phyloP scores from a whole-genome alignment of 2,329 filamentous ascomycete genomes.

The Colletotrichum orbiculare region DNA sequence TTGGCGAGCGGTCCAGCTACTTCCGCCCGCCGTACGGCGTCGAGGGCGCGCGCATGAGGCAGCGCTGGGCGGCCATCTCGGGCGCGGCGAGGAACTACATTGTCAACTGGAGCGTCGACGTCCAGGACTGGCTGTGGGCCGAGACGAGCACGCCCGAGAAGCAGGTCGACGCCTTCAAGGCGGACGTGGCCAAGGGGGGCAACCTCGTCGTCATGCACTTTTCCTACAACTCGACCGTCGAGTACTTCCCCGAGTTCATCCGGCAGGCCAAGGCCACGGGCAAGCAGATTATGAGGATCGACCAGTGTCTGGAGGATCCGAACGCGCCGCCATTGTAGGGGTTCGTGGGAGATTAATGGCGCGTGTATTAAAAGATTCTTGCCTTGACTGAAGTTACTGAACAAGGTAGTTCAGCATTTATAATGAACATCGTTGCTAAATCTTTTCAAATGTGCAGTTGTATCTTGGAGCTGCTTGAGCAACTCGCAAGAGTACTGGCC shows the following conservation, averaged over 20 bases:
- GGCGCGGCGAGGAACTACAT: slow-evolving; percentile 65
- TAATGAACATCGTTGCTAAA: too few species aligned
- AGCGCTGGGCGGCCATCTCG: slow-evolving; percentile 66
- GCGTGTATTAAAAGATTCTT: too few species aligned
- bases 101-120: slow-evolving; percentile 76
- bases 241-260: slow-evolving; percentile 73
- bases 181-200: slow-evolving; percentile 71
- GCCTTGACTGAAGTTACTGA: too few species aligned
- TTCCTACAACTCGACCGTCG: slow-evolving; percentile 71
- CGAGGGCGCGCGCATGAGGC: slow-evolving; percentile 73
- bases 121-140: slow-evolving; percentile 78
- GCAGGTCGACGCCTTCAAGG: slow-evolving; percentile 73
- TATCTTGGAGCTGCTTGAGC: too few species aligned
- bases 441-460: too few species aligned
- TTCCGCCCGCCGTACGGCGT: slow-evolving; percentile 78
- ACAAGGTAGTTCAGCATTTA: too few species aligned
- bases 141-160: slow-evolving; percentile 70
- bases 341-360: too few species aligned
- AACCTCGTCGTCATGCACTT: slow-evolving; percentile 77
- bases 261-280: slow-evolving; percentile 71
- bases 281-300: slow-evolving; percentile 73
- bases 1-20: slow-evolving; percentile 57
- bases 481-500: too few species aligned
- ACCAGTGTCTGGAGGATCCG: slow-evolving; percentile 74
- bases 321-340: slow-evolving; percentile 57